Evolutionary conservation across 1,284 basidiomycete genomes (phyloP).

Genomic region (Termitomyces sp.): DNA sequence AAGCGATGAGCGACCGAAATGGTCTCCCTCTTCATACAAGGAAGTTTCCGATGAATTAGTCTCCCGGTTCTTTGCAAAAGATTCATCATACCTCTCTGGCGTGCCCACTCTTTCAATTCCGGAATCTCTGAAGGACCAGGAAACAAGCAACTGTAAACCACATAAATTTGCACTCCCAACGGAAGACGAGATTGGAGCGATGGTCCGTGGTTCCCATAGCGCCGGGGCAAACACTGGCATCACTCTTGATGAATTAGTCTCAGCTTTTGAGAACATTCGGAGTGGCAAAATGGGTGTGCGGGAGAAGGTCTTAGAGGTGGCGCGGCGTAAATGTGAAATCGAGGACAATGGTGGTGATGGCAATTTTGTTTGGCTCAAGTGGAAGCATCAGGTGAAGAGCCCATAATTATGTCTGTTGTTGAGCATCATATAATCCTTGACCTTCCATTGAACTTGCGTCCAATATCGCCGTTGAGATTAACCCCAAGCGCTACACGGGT

Average conservation of each 20-base stretch:
- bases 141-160: slow-evolving; percentile 31
- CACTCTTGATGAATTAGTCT: slow-evolving; percentile 55
- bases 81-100: slow-evolving; percentile 42
- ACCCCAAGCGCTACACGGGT: background rate
- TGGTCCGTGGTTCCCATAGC: slow-evolving; percentile 55
- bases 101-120: slow-evolving; percentile 49
- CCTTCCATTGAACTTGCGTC: background rate
- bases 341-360: slow-evolving; percentile 51
- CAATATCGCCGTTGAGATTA: background rate
- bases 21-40: slow-evolving; percentile 59
- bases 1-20: slow-evolving; percentile 48
- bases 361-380: slow-evolving; percentile 53
- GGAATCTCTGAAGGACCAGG: slow-evolving; percentile 24
- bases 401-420: slow-evolving; percentile 8
- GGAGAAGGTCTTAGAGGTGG: slow-evolving; percentile 73
- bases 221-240: slow-evolving; percentile 56
- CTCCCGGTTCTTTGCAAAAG: slow-evolving; percentile 53
- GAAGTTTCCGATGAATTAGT: slow-evolving; percentile 57
- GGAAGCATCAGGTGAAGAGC: slow-evolving; percentile 40
- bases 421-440: slow-evolving; percentile 3
- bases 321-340: slow-evolving; percentile 55
- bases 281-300: slow-evolving; percentile 64
- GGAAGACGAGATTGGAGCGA: slow-evolving; percentile 58
- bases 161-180: slow-evolving; percentile 62
- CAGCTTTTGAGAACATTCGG: slow-evolving; percentile 45